Base-by-base conservation (phyloP, 768 basidiomycete genomes). In the Naganishia friedmannii region DNA sequence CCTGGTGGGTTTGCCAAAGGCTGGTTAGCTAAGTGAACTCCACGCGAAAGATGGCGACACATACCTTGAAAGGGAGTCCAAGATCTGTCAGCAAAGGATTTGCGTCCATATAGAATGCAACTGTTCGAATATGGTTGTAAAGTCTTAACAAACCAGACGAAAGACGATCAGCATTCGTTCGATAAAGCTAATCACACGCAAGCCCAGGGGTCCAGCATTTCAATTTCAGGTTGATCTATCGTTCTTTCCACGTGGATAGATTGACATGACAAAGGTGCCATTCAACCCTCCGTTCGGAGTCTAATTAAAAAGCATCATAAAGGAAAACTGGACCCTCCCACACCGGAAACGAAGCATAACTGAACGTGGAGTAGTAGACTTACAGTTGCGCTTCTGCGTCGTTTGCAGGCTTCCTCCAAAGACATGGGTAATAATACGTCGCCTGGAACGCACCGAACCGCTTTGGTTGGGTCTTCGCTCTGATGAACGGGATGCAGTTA, bases 51-150 rank as follows among this genome's bases (percentile, higher is more conserved):
- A 53, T 45, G 15, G 56, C 1, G 31, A 26, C 21, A 73, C 78
- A 74, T 67, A 80, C 80, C 68, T 77, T 68, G 75, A 81, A 81
- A 9, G 80, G 80, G 21, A 81, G 65, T 0, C 80, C 80, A 0
- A 81, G 69, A 66, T 81, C 79, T 19, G 79, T 72, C 10, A 81
- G 67, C 0, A 79, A 66, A n/a, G 80, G 80, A 10, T 78, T 69
- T 28, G 80, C 78, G 69, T 81, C 80, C 28, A 81, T 76, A 77
- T 77, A 80, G 69, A 77, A 81, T 5, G 80, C 80, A 0, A 79
- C 74, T 0, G 80, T 81, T 21, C 80, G 53, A 45, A 78, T 73
- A 68, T 81, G 80, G 66, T 81, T 79, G 70, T 81, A 81, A 37
- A 81, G 68, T 42, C 80, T 37, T 81, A 53, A 54, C 10, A 23